Base-by-base conservation (phyloP, 805 yeast genomes). In the Lipomyces sp. region DNA sequence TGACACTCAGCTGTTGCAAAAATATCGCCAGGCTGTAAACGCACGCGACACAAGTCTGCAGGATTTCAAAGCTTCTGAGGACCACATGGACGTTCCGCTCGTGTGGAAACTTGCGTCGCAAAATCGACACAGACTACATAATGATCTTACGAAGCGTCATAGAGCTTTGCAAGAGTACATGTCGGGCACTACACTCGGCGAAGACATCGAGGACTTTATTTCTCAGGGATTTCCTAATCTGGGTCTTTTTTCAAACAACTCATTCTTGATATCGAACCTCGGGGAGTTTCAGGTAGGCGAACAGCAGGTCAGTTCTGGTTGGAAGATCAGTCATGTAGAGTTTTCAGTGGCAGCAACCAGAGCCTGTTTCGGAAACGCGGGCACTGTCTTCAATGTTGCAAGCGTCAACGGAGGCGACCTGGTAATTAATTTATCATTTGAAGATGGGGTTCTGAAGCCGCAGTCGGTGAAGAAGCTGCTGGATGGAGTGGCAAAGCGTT, bases 381-480 rank as follows among this genome's bases (percentile, higher is more conserved):
- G 53, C 29, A 50, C 24, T n/a, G 53, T 50, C 53, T 50, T 50
- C 53, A 50, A 50, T 15, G 53, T 50, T 30, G 53, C 53, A 18
- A 50, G 53, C 24, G 32, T n/a, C 8, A 15, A 50, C n/a, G 6
- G 13, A 8, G 53, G 53, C 24, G 53, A 50, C 2, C 53, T 50
- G n/a, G 53, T 50, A 7, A n/a, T 50, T 50, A 50, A 50, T 50
- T 30, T 32, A 50, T 50, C 53, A 11, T 50, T 18, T 50, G 53
- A 50, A 50, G 53, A 50, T 30, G 53, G 53, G 5, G 53, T 50
- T 15, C 33, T 50, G 53, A 50, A 50, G 32, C 53, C 53, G n/a
- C 32, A 50, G 53, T 18, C 53, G n/a, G 53, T 50, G 53, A 50
- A 32, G 53, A 50, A 50, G 13, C 32, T 50, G 6, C n/a, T 50